phyloP scores from a whole-genome alignment of 139 green algal genomes.

The Chlorella ohadii region DNA sequence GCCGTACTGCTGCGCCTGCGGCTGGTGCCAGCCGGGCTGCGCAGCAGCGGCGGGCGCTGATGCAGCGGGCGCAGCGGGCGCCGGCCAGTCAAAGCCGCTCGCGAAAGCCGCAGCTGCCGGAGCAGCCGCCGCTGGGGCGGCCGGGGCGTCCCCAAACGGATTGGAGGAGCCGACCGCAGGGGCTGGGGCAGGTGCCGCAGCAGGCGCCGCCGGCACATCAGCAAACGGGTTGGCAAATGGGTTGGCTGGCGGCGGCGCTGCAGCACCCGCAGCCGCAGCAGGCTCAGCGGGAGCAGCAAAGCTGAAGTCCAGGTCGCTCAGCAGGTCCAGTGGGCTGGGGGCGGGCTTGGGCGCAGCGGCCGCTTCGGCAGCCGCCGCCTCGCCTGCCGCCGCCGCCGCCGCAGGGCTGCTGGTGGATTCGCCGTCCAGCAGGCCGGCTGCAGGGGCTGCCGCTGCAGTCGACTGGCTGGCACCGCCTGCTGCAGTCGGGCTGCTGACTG shows the following conservation, averaged over 20 bases:
- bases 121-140: neutral
- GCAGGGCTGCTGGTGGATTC: slow-evolving; percentile 27
- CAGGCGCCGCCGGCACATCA: neutral
- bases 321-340: slow-evolving; percentile 34
- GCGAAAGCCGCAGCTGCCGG: neutral
- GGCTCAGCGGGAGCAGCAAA: slow-evolving; percentile 2
- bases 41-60: neutral
- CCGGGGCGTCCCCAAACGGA: slow-evolving; percentile 23
- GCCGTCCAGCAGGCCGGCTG: neutral
- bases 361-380: neutral
- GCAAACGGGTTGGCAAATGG: slow-evolving; percentile 25
- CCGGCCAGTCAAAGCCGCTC: slow-evolving; percentile 3
- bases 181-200: neutral
- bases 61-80: neutral
- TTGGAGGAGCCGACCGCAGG: neutral
- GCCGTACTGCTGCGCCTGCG: neutral
- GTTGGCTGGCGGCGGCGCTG: neutral
- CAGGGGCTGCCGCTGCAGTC: neutral
- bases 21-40: neutral
- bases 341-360: neutral
- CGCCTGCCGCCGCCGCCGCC: neutral
- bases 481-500: neutral
- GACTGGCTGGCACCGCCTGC: neutral
- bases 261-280: neutral
- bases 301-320: slow-evolving; percentile 41